Percentiles rank a stretch among this genome's conserved stretches.
Evolutionary conservation across 2,329 filamentous ascomycete genomes (phyloP).

Genomic region (Apiospora rasikravindrae): DNA sequence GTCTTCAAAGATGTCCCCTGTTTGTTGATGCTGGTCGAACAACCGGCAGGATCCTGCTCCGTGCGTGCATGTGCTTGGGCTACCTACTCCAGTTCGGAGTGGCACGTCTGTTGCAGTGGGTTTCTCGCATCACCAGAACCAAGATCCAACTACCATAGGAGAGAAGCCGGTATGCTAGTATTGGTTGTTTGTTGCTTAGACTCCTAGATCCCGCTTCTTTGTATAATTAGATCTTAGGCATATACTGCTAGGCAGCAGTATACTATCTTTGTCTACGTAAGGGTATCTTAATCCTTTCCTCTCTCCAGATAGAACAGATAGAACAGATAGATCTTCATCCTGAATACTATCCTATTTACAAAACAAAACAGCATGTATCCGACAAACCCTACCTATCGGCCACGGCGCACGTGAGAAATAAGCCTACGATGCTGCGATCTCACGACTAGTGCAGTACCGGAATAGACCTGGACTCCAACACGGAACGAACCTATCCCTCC

Average conservation of each 20-base stretch:
- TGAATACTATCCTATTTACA: too few species aligned
- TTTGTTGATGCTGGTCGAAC: not conserved
- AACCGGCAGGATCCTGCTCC: not conserved
- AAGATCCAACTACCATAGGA: not conserved
- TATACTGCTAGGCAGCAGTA: not conserved
- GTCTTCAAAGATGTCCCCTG: not conserved
- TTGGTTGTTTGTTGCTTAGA: not conserved
- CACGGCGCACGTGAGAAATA: not conserved
- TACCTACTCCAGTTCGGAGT: constrained; percentile 2
- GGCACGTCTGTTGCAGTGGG: not conserved
- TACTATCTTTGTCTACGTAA: not conserved
- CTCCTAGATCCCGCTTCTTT: not conserved
- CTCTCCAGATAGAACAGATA: not conserved
- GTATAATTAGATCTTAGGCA: not conserved
- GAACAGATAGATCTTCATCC: not conserved
- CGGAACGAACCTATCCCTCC: not conserved
- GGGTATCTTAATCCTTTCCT: not conserved
- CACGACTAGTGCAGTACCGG: not conserved
- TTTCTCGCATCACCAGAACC: not conserved
- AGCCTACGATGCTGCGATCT: not conserved
- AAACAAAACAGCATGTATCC: too few species aligned
- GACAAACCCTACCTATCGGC: not conserved
- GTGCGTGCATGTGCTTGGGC: constrained; percentile 7
- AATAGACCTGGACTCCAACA: not conserved
- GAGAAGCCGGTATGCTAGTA: not conserved